Percentiles rank a stretch among this genome's conserved stretches.
phyloP scores from a whole-genome alignment of 768 basidiomycete species.

The Podaxis mareebaensis region DNA sequence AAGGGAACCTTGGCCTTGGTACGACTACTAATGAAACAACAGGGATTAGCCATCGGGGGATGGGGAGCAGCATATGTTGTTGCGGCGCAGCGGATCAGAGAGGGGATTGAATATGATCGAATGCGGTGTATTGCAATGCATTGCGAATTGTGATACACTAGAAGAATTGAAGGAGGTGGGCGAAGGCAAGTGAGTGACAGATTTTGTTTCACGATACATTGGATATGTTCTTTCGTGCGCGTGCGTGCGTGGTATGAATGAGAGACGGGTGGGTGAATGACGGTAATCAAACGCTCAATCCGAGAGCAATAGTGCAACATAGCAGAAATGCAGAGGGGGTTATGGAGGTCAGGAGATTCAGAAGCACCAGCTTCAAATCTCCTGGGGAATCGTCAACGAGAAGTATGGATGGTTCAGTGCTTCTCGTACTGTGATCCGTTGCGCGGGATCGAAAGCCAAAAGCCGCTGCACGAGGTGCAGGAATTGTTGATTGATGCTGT shows the following conservation, averaged over 20 bases:
- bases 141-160: conserved; percentile 11
- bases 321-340: neutral
- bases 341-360: neutral
- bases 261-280: conserved; percentile 1
- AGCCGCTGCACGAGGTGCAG: conserved; percentile 85
- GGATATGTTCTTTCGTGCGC: conserved; percentile 1
- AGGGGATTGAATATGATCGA: neutral
- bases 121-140: neutral
- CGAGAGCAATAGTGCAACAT: neutral
- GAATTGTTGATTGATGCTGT: conserved; percentile 77
- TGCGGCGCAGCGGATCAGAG: neutral
- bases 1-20: neutral
- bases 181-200: conserved; percentile 1
- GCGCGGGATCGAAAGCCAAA: conserved; percentile 86
- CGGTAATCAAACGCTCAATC: conserved; percentile 1
- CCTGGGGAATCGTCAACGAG: conserved; percentile 62
- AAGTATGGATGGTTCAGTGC: conserved; percentile 91
- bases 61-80: conserved; percentile 10
- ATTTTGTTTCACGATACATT: conserved; percentile 16
- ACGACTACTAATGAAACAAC: conserved; percentile 16
- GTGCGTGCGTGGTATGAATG: neutral
- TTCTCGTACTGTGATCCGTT: conserved; percentile 85
- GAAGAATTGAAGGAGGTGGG: neutral
- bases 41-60: conserved; percentile 11
- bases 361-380: conserved; percentile 46